Evolutionary conservation across 179 eudicot species (phyloP).

Genomic region (Patellifolia procumbens): DNA sequence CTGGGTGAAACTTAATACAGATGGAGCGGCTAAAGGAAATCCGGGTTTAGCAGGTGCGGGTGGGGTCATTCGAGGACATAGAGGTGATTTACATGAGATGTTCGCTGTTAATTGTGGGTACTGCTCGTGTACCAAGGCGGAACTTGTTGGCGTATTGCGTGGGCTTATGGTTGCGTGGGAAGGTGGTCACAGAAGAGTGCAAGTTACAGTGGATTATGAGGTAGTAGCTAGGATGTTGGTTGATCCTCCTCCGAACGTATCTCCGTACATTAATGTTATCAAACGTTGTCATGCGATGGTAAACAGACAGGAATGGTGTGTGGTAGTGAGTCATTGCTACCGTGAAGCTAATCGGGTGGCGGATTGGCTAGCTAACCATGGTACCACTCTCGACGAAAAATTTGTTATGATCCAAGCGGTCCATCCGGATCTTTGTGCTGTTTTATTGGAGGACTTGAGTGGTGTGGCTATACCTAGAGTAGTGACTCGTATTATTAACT

Average conservation of each 20-base stretch:
- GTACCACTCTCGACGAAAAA: not conserved
- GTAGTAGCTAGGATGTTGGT: not conserved
- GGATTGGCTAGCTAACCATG: not conserved
- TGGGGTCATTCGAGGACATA: not conserved
- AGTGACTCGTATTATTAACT: too few relatives aligned
- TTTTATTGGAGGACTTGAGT: not conserved
- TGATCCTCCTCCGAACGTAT: too few relatives aligned
- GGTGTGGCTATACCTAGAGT: not conserved
- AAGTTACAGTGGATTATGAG: not conserved
- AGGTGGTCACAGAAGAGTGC: not conserved
- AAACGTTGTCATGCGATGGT: not conserved
- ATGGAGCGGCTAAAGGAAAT: not conserved
- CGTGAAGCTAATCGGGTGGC: constrained; percentile 3
- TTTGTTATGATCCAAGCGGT: not conserved
- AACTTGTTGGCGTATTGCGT: not conserved
- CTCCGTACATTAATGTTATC: not conserved
- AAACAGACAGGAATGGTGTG: not conserved
- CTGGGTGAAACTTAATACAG: not conserved
- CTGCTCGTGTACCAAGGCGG: not conserved
- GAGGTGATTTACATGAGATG: not conserved
- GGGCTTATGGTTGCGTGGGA: not conserved
- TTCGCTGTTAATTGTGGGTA: not conserved
- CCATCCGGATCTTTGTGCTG: not conserved
- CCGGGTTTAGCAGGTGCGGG: not conserved
- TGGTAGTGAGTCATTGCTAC: not conserved